Percentiles rank a stretch among this genome's conserved stretches.
phyloP scores from a whole-genome alignment of 2,329 filamentous ascomycete species.

The Colletotrichum acutatum region DNA sequence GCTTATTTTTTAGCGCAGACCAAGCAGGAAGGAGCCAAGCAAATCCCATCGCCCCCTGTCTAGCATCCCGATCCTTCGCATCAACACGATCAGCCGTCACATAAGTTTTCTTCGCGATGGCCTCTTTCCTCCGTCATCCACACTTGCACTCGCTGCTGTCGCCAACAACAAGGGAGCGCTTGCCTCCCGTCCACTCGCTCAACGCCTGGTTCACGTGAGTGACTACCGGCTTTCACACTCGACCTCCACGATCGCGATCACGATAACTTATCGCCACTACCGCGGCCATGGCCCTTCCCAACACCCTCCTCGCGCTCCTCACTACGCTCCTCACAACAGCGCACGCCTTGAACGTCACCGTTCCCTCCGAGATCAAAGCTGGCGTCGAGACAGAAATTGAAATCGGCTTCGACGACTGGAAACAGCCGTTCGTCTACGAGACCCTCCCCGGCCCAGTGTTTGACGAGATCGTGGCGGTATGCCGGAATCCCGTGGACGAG shows the following conservation, averaged over 20 bases:
- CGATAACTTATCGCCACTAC: not conserved
- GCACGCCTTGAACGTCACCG: constrained; percentile 6
- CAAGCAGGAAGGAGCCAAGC: constrained; percentile 4
- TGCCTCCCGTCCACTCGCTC: not conserved
- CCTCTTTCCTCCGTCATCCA: not conserved
- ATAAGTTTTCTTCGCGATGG: not conserved
- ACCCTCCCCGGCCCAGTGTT: not conserved
- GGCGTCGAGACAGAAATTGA: constrained; percentile 23
- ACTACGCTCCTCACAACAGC: not conserved
- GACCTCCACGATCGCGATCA: not conserved
- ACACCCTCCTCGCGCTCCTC: not conserved
- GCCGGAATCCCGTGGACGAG: constrained; percentile 5
- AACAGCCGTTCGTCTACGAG: constrained; percentile 26
- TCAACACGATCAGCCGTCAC: not conserved
- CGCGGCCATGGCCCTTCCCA: not conserved
- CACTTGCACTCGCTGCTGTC: not conserved
- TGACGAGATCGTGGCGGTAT: constrained; percentile 6
- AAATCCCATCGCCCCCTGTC: not conserved
- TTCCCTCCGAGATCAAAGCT: not conserved
- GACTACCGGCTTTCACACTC: too few species aligned
- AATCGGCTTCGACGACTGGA: constrained; percentile 18
- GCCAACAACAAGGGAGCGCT: not conserved
- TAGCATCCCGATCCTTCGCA: constrained; percentile 4
- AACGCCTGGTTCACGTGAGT: not conserved
- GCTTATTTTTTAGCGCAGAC: not conserved